phyloP scores from a whole-genome alignment of 169 alveolate genomes.

The Prorocentrum cordatum region DNA sequence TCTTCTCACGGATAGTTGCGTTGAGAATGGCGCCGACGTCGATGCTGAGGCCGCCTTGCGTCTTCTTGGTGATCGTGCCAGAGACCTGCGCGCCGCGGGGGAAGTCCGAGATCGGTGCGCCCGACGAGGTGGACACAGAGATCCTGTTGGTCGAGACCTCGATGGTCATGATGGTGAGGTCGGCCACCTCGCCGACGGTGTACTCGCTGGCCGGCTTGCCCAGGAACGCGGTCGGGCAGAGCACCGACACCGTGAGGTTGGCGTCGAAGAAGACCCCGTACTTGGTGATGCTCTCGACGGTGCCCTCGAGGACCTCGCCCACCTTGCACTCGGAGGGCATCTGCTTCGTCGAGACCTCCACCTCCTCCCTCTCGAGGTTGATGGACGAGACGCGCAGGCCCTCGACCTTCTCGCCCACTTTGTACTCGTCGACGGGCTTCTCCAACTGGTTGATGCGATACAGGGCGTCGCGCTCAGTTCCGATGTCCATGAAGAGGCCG shows the following conservation, averaged over 20 bases:
- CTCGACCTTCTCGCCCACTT: not conserved
- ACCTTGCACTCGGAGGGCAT: constrained; percentile 10
- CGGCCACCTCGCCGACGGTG: constrained; percentile 3
- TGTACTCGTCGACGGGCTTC: not conserved
- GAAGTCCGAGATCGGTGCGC: not conserved
- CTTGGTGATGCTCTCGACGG: not conserved
- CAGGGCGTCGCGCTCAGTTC: constrained; percentile 11
- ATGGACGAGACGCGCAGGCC: not conserved
- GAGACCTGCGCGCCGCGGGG: not conserved
- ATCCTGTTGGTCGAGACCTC: too few species aligned
- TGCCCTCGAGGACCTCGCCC: constrained; percentile 15
- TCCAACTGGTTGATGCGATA: constrained; percentile 15
- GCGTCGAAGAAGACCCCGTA: constrained; percentile 41
- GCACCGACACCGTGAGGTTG: not conserved
- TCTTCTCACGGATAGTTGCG: too few species aligned
- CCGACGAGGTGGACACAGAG: too few species aligned
- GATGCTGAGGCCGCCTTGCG: too few species aligned
- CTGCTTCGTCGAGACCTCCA: not conserved
- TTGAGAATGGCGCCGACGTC: too few species aligned
- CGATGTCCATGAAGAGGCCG: constrained; percentile 45
- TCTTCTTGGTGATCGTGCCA: not conserved
- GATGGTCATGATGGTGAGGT: constrained; percentile 1
- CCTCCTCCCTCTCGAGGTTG: constrained; percentile 1
- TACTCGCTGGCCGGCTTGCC: constrained; percentile 23
- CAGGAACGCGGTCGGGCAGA: not conserved